Base-by-base conservation (phyloP, 176 grass and related monocot species). In the Pharus latifolius region DNA sequence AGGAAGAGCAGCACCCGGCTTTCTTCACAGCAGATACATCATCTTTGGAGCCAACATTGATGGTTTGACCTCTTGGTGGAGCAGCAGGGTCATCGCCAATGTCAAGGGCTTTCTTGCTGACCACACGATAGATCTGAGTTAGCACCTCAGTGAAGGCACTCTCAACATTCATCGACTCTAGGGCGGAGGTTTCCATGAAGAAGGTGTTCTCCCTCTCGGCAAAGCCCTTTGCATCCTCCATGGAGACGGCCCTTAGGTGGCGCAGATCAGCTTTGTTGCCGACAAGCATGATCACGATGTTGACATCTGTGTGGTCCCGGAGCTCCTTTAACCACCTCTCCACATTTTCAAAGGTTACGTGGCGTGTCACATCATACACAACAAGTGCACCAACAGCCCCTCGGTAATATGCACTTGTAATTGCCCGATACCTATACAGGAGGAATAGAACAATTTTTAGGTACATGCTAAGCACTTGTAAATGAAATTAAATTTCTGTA, bases 321-420 rank as follows among this genome's bases (percentile, higher is more conserved):
- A 84, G 82, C 52, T 84, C 82, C 60, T 73, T 84, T 68, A 84
- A 67, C 82, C 82, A 79, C 68, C 82, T 73, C 68, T 84, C 82
- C 53, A 73, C 75, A 61, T 84, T 84, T 43, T 84, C 82, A 73
- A 79, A 79, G 44, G 82, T 84, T 26, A 84, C 82, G 51, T 84
- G 82, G 44, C 75, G 60, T 46, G 82, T 84, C 34, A 84, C 60
- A 20, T 84, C 75, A 0, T 84, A 84, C 68, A 78, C 81, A 0
- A 78, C 81, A 78, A 84, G 73, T 38, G 74, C 81, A 1, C 67
- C 74, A 16, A 78, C 81, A 19, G 81, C 81, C 40, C 74, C 81
- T 78, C 67, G 60, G 78, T 84, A 84, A 59, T 84, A 84, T 0
- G 81, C 81, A 59, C 67, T 84, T 84, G 81, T 84, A 72, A 84